phyloP scores from a whole-genome alignment of 306 rosid genomes.

The Carpinus fangiana region DNA sequence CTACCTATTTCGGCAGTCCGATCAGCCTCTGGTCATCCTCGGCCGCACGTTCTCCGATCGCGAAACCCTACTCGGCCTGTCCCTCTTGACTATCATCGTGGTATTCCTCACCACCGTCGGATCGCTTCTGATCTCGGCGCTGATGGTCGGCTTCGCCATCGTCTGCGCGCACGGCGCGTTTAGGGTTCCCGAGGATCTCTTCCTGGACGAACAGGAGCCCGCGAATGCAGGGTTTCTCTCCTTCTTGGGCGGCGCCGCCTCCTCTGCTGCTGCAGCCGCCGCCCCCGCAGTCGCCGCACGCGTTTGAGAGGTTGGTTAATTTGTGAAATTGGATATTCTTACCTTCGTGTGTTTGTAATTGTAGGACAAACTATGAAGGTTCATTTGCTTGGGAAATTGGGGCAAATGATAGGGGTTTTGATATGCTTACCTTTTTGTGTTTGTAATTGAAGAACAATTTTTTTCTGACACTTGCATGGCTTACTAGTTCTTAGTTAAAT shows the following conservation, averaged over 20 bases:
- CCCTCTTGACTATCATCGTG: conserved; percentile 62
- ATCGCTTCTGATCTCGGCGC: conserved; percentile 81
- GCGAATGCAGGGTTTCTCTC: conserved; percentile 70
- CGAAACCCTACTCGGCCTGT: conserved; percentile 67
- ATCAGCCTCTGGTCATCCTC: conserved; percentile 71
- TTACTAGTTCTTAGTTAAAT: neutral
- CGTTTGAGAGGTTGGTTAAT: conserved; percentile 61
- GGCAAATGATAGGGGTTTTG: neutral
- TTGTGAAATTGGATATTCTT: conserved; percentile 24
- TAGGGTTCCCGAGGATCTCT: conserved; percentile 85
- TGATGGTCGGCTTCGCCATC: conserved; percentile 68
- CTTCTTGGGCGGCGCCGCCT: conserved; percentile 82
- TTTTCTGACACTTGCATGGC: neutral
- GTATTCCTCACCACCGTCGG: conserved; percentile 86
- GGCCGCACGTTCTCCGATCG: conserved; percentile 85
- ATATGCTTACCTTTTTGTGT: neutral
- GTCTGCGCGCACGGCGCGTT: conserved; percentile 84
- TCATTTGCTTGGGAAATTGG: conserved; percentile 9
- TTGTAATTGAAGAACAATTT: conserved; percentile 29
- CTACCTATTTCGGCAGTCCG: conserved; percentile 79
- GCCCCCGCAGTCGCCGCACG: conserved; percentile 57
- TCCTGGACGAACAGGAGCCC: conserved; percentile 89
- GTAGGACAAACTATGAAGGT: conserved; percentile 5
- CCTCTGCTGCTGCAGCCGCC: conserved; percentile 54
- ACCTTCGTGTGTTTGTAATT: conserved; percentile 6